Conservation (phyloP, 257 asterid genomes). For the Fraxinus americana region DNA sequence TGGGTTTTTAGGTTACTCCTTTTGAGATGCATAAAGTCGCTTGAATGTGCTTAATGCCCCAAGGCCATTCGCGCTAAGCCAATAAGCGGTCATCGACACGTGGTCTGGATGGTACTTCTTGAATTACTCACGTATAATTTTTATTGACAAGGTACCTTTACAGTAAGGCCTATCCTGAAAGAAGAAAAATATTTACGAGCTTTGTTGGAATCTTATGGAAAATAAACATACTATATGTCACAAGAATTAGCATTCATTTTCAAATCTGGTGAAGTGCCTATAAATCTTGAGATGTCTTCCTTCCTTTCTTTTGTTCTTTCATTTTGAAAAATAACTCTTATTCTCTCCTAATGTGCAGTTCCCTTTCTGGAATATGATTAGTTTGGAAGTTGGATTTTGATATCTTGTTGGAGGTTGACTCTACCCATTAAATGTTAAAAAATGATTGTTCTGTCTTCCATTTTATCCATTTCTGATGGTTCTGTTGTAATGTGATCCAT, state of each 20-base stretch:
- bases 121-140: background rate
- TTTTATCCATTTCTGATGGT: conserved; percentile 4
- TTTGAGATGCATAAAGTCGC: background rate
- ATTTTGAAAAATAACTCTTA: background rate
- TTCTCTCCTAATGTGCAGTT: background rate
- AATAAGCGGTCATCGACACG: background rate
- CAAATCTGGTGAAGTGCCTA: conserved; percentile 6
- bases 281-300: background rate
- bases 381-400: conserved; percentile 1
- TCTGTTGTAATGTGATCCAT: conserved; percentile 8
- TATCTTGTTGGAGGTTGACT: conserved; percentile 13
- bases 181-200: conserved; percentile 3
- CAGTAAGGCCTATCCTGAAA: background rate
- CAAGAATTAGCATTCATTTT: background rate
- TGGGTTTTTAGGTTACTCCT: background rate
- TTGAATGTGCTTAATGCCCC: background rate
- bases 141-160: background rate
- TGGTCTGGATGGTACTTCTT: conserved; percentile 8
- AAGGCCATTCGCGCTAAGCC: background rate
- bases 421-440: conserved; percentile 1
- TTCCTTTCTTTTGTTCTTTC: conserved; percentile 1
- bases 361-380: conserved; percentile 1
- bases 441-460: background rate
- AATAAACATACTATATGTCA: background rate
- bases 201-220: conserved; percentile 1